These are phyloP conservation scores for Martensiomyces pterosporus DNA, from an alignment of 192 early-diverging fungal species.

Conservation along the genomic window DNA sequence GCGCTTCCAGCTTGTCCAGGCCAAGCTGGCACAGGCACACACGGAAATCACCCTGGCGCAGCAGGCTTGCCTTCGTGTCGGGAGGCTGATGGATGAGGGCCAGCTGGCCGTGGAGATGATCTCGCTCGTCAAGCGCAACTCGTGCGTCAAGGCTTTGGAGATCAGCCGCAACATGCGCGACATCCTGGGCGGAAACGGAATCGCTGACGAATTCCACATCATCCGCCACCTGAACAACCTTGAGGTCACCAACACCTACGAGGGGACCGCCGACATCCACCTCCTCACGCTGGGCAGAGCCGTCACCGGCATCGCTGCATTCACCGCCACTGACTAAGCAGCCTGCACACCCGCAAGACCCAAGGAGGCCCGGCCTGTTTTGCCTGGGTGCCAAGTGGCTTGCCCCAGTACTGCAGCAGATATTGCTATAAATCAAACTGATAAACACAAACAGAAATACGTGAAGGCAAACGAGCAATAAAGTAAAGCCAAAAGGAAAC, in stretches of 20 bases:
- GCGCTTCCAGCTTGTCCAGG: conserved; percentile 91
- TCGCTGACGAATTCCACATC: conserved; percentile 94
- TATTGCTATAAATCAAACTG: no score
- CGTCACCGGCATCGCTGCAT: conserved; percentile 87
- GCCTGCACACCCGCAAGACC: background rate
- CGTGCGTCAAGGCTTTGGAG: conserved; percentile 86
- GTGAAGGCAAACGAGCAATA: background rate
- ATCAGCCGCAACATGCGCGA: conserved; percentile 89
- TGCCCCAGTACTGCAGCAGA: no score
- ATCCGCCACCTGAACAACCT: conserved; percentile 92
- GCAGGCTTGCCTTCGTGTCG: conserved; percentile 85
- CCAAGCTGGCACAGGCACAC: conserved; percentile 92
- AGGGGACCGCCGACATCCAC: conserved; percentile 96
- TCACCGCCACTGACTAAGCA: conserved; percentile 41
- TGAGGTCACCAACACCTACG: conserved; percentile 93
- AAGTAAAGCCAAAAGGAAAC: no score
- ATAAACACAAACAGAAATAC: background rate
- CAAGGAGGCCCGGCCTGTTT: no score
- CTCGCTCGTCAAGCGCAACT: conserved; percentile 95
- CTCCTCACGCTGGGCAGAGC: conserved; percentile 88
- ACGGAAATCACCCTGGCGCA: conserved; percentile 89
- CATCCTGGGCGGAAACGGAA: conserved; percentile 94
- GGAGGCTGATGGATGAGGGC: conserved; percentile 85
- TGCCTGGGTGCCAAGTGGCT: no score
- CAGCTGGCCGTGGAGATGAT: conserved; percentile 92